A percentile compares a stretch with the other conserved stretches of the same genome.
Evolutionary conservation across 129 eudicot species (phyloP).

Genomic region (Flaveria bidentis): DNA sequence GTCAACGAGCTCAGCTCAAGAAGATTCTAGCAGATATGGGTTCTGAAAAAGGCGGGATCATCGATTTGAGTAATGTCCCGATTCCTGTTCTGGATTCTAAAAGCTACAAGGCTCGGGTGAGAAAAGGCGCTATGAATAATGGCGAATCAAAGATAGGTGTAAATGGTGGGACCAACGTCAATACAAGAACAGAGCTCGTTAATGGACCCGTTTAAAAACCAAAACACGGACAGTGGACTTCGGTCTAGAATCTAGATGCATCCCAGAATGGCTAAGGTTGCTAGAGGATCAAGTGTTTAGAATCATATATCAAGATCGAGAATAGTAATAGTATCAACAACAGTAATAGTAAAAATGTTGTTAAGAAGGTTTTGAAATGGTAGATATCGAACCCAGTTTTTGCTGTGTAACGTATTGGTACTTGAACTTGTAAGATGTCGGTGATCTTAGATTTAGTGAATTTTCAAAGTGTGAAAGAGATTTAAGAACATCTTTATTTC

Average conservation of each 20-base stretch:
- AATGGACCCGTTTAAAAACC: conserved; percentile 41
- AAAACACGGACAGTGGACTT: neutral
- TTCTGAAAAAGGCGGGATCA: conserved; percentile 38
- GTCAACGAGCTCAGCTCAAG: conserved; percentile 83
- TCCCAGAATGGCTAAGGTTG: conserved; percentile 3
- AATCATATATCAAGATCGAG: conserved; percentile 25
- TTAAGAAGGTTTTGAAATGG: conserved; percentile 22
- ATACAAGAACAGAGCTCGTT: conserved; percentile 49
- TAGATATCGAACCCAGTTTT: conserved; percentile 33
- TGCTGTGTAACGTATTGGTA: conserved; percentile 8
- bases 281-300: conserved; percentile 13
- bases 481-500: no score
- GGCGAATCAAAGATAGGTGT: conserved; percentile 35
- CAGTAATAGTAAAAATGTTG: conserved; percentile 15
- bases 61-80: conserved; percentile 51
- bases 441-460: no score
- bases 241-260: conserved; percentile 7
- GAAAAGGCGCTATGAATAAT: conserved; percentile 34
- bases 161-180: conserved; percentile 35
- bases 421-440: no score
- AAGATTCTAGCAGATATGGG: conserved; percentile 47
- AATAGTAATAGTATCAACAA: conserved; percentile 5
- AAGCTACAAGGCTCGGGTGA: conserved; percentile 33
- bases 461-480: no score
- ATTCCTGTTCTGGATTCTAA: conserved; percentile 44